Evolutionary conservation across 306 rosid species (phyloP).

Genomic region (Vigna unguiculata): DNA sequence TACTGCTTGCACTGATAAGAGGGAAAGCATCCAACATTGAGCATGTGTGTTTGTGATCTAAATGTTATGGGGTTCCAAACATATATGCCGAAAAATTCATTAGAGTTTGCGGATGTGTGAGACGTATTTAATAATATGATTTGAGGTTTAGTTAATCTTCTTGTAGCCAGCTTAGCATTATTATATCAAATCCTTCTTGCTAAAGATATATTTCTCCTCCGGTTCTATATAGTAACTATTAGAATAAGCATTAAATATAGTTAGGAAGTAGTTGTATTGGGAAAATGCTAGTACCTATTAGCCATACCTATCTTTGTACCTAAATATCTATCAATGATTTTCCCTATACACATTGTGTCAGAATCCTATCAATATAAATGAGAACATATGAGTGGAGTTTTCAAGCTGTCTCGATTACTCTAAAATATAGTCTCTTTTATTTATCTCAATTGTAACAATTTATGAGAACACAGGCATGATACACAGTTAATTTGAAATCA

Average conservation of each 20-base stretch:
- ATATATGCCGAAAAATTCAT: neutral
- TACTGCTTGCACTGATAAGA: neutral
- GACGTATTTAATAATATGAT: neutral
- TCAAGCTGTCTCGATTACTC: too few relatives aligned
- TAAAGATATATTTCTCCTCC: neutral
- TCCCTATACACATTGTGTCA: too few relatives aligned
- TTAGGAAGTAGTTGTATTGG: too few relatives aligned
- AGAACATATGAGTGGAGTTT: too few relatives aligned
- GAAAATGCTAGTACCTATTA: too few relatives aligned
- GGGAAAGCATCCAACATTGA: neutral
- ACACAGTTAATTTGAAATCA: neutral
- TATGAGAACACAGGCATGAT: neutral
- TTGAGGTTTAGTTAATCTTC: neutral
- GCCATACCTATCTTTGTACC: too few relatives aligned
- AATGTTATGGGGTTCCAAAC: neutral
- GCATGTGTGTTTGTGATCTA: neutral
- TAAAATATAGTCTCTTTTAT: too few relatives aligned
- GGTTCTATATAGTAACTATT: neutral
- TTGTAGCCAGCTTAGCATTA: slow-evolving; percentile 3
- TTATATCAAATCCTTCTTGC: neutral
- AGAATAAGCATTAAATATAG: too few relatives aligned
- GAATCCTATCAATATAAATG: too few relatives aligned
- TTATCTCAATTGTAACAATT: too few relatives aligned
- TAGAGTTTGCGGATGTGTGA: neutral
- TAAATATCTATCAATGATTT: too few relatives aligned